These are phyloP conservation scores for Kurtzmaniella quercitrusa DNA, from an alignment of 1,139 yeast genomes.

Conservation along the genomic window DNA sequence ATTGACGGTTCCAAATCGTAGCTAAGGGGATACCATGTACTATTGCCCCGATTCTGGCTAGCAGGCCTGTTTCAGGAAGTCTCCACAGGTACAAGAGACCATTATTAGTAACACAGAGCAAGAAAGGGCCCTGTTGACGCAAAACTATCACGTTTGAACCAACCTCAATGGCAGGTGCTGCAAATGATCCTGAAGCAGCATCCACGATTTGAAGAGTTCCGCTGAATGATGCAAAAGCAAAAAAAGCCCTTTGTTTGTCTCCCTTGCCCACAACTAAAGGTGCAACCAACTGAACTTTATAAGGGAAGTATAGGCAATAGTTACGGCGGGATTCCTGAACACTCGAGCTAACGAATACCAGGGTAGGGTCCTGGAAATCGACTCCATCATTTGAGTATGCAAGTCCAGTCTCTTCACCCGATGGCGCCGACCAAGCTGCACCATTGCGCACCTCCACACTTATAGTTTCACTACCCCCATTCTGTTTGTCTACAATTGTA, in stretches of 20 bases:
- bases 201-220: slow-evolving; percentile 69
- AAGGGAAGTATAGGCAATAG: slow-evolving; percentile 37
- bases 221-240: slow-evolving; percentile 49
- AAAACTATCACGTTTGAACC: slow-evolving; percentile 54
- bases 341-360: slow-evolving; percentile 31
- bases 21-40: slow-evolving; percentile 48
- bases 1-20: slow-evolving; percentile 39
- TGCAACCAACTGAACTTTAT: slow-evolving; percentile 37
- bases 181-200: slow-evolving; percentile 52
- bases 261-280: slow-evolving; percentile 27
- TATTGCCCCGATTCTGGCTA: slow-evolving; percentile 20
- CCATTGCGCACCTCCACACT: slow-evolving; percentile 42
- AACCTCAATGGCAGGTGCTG: slow-evolving; percentile 52
- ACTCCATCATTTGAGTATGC: slow-evolving; percentile 24
- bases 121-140: slow-evolving; percentile 47
- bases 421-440: slow-evolving; percentile 29
- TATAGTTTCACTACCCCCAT: slow-evolving; percentile 5
- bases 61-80: slow-evolving; percentile 17
- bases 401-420: slow-evolving; percentile 23
- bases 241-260: slow-evolving; percentile 47
- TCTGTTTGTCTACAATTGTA: slow-evolving; percentile 8
- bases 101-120: slow-evolving; percentile 52
- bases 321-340: slow-evolving; percentile 14
- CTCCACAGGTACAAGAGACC: slow-evolving; percentile 53
- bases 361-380: slow-evolving; percentile 46